phyloP scores from a whole-genome alignment of 768 basidiomycete genomes.

The Podaxis sp. region DNA sequence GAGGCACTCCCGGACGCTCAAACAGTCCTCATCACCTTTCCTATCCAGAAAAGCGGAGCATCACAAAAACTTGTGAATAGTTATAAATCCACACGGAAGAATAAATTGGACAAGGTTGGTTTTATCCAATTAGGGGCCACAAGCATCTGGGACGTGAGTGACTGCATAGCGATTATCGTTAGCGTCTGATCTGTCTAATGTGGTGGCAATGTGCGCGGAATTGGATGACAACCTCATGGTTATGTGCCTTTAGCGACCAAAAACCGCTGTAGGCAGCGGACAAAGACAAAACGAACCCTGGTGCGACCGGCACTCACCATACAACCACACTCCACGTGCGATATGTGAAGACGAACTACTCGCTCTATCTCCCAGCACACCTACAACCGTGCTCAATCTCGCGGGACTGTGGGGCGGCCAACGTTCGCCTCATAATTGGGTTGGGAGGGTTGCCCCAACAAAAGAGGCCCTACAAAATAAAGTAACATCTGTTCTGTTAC shows the following conservation, averaged over 20 bases:
- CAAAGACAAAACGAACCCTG: conserved; percentile 26
- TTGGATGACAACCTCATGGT: neutral
- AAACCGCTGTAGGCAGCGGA: neutral
- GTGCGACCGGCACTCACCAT: conserved; percentile 54
- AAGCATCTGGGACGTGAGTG: conserved; percentile 60
- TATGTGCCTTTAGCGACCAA: neutral
- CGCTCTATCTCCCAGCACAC: conserved; percentile 33
- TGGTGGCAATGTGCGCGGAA: neutral
- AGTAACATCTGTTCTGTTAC: conserved; percentile 27
- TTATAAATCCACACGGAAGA: conserved; percentile 34
- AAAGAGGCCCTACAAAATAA: conserved; percentile 53
- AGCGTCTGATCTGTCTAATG: neutral
- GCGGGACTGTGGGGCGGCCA: conserved; percentile 63
- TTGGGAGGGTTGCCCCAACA: conserved; percentile 50
- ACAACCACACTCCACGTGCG: conserved; percentile 43
- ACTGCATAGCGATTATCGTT: neutral
- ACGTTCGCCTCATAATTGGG: conserved; percentile 50
- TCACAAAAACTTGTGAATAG: conserved; percentile 44
- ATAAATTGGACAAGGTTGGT: conserved; percentile 21
- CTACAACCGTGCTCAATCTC: conserved; percentile 59
- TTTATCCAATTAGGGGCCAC: conserved; percentile 65
- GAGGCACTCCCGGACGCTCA: conserved; percentile 48
- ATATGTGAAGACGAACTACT: conserved; percentile 58
- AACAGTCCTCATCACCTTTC: conserved; percentile 59
- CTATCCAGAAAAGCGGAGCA: conserved; percentile 47